Evolutionary conservation across 106 monocot genomes (phyloP).

Genomic region (Amphibolis antarctica): DNA sequence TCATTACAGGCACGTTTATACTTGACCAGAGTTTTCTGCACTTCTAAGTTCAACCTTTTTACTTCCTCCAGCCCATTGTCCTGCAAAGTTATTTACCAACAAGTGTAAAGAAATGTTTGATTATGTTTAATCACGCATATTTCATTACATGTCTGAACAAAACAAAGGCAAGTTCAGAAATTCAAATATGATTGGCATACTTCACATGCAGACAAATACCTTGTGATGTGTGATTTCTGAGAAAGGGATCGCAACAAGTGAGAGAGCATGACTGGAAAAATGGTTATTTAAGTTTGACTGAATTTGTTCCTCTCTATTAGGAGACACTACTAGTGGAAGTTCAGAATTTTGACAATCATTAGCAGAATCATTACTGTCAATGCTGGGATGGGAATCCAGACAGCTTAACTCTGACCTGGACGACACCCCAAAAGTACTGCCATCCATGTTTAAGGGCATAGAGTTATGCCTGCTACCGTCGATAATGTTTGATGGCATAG

Average conservation of each 20-base stretch:
- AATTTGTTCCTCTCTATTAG: conserved; percentile 3
- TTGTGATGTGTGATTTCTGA: background rate
- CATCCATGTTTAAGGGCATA: background rate
- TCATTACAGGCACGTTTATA: conserved; percentile 52
- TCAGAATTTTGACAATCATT: conserved; percentile 21
- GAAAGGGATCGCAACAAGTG: background rate
- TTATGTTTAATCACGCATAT: too few relatives aligned
- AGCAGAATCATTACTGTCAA: conserved; percentile 2
- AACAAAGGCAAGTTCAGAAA: too few relatives aligned
- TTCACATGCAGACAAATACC: background rate
- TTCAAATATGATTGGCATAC: background rate
- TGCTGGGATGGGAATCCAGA: background rate
- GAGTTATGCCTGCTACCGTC: conserved; percentile 9
- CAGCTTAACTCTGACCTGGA: background rate
- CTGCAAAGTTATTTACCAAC: conserved; percentile 23
- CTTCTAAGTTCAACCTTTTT: conserved; percentile 32
- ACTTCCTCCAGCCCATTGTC: conserved; percentile 28
- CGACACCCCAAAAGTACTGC: conserved; percentile 2
- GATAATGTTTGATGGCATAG: too few relatives aligned
- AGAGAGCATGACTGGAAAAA: background rate
- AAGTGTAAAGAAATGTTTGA: background rate
- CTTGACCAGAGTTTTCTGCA: conserved; percentile 37
- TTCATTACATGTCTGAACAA: too few relatives aligned
- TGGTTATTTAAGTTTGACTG: background rate
- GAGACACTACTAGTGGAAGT: background rate